phyloP scores from a whole-genome alignment of 2,329 filamentous ascomycete genomes.

The Fusarium avenaceum region DNA sequence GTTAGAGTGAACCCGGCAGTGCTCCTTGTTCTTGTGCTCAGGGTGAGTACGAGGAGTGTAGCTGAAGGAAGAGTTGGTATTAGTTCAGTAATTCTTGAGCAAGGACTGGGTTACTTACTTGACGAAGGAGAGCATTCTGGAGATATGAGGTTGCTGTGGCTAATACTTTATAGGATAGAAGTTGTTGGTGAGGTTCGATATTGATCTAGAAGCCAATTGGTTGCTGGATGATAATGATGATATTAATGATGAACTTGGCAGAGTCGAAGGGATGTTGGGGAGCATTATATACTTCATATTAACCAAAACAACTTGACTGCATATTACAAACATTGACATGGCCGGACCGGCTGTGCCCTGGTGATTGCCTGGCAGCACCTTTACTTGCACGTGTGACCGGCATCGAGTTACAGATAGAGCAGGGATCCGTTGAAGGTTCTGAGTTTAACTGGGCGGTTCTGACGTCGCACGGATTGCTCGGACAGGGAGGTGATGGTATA shows the following conservation, averaged over 20 bases:
- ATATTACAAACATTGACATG: constrained; percentile 18
- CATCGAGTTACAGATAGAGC: constrained; percentile 18
- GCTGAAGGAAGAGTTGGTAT: constrained; percentile 12
- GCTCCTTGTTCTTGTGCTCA: constrained; percentile 44
- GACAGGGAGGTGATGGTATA: constrained; percentile 23
- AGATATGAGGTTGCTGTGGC: not conserved
- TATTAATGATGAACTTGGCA: not conserved
- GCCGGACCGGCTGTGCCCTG: constrained; percentile 36
- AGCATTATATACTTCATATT: constrained; percentile 29
- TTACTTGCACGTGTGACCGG: constrained; percentile 34
- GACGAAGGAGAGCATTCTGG: constrained; percentile 44
- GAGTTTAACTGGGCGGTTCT: constrained; percentile 7
- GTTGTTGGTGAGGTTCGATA: not conserved
- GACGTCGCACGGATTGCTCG: constrained; percentile 34
- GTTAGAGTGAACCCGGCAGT: constrained; percentile 39
- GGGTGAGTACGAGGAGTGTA: constrained; percentile 45
- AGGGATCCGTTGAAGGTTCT: constrained; percentile 2
- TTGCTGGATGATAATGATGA: constrained; percentile 9
- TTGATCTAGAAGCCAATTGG: constrained; percentile 13
- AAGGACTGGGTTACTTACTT: constrained; percentile 22
- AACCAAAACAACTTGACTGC: constrained; percentile 12
- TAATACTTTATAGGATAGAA: not conserved
- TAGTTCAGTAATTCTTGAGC: not conserved
- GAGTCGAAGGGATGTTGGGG: constrained; percentile 6
- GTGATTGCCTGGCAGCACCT: constrained; percentile 18